Conservation (phyloP, 495 filamentous ascomycete genomes). For the Penicillium alfredii region DNA sequence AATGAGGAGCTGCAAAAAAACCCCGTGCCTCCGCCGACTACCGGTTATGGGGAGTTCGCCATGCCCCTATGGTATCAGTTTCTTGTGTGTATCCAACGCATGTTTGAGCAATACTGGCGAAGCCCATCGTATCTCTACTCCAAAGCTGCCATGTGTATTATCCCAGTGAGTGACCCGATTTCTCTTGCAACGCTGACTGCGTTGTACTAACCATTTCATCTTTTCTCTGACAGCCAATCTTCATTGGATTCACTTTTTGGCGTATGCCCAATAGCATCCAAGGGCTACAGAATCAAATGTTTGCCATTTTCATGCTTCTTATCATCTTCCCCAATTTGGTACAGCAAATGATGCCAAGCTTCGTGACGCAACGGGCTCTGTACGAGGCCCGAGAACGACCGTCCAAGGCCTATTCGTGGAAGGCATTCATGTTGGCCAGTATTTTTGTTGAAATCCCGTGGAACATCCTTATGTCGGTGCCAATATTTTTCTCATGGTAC, state of each 20-base stretch:
- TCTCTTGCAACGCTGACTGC: too few relatives aligned
- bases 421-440: constrained; percentile 74
- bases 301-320: constrained; percentile 77
- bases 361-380: constrained; percentile 67
- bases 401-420: constrained; percentile 77
- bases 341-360: constrained; percentile 82
- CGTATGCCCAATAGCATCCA: constrained; percentile 61
- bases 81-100: constrained; percentile 45
- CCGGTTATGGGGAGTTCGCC: constrained; percentile 44
- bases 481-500: constrained; percentile 73
- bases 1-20: constrained; percentile 43
- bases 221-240: constrained; percentile 50
- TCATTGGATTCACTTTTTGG: constrained; percentile 89
- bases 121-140: constrained; percentile 83
- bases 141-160: constrained; percentile 50
- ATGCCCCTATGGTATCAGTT: constrained; percentile 47
- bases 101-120: constrained; percentile 89
- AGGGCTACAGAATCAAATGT: constrained; percentile 84
- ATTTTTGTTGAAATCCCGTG: constrained; percentile 72
- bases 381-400: constrained; percentile 85
- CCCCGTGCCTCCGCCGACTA: constrained; percentile 33
- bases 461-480: constrained; percentile 61
- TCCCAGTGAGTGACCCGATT: constrained; percentile 32
- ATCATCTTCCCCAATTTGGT: constrained; percentile 70
- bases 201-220: too few relatives aligned